Percentiles rank a stretch among this genome's conserved stretches.
Evolutionary conservation across 805 yeast genomes (phyloP).

Genomic region (Candida sakaeoensis): DNA sequence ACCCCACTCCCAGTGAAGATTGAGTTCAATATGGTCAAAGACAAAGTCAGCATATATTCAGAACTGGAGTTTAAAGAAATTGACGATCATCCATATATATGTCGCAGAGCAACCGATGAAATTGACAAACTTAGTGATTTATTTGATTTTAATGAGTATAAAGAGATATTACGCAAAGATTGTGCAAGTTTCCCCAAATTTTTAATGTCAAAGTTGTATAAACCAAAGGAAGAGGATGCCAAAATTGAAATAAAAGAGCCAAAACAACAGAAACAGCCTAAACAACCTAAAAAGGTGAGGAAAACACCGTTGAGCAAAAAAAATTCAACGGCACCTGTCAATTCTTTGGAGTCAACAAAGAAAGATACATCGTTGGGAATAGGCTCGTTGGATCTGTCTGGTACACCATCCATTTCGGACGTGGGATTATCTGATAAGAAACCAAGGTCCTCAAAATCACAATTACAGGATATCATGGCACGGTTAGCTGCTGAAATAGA

Average conservation of each 20-base stretch:
- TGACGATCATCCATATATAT: constrained; percentile 29
- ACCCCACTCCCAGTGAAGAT: constrained; percentile 49
- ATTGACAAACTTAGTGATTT: constrained; percentile 28
- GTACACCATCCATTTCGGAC: no score
- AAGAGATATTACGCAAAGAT: constrained; percentile 19
- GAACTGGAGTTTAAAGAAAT: constrained; percentile 26
- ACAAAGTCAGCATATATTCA: constrained; percentile 43
- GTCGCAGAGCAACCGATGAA: constrained; percentile 41
- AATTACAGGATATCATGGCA: constrained; percentile 5
- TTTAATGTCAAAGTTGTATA: constrained; percentile 16
- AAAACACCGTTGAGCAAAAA: no score
- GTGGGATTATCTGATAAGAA: constrained; percentile 5
- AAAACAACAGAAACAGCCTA: background rate
- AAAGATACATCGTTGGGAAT: no score
- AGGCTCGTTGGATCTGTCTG: no score
- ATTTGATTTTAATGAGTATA: constrained; percentile 38
- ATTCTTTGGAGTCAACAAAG: no score
- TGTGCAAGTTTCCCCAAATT: constrained; percentile 27
- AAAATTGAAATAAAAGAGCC: background rate
- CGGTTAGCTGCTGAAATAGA: constrained; percentile 13
- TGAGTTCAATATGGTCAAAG: constrained; percentile 39
- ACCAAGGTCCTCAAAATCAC: background rate
- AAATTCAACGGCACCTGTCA: constrained; percentile 10
- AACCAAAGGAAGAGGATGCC: constrained; percentile 1
- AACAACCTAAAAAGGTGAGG: constrained; percentile 4